Conservation (phyloP, 352 stramenopile species). For the Blastocystis sp. region DNA sequence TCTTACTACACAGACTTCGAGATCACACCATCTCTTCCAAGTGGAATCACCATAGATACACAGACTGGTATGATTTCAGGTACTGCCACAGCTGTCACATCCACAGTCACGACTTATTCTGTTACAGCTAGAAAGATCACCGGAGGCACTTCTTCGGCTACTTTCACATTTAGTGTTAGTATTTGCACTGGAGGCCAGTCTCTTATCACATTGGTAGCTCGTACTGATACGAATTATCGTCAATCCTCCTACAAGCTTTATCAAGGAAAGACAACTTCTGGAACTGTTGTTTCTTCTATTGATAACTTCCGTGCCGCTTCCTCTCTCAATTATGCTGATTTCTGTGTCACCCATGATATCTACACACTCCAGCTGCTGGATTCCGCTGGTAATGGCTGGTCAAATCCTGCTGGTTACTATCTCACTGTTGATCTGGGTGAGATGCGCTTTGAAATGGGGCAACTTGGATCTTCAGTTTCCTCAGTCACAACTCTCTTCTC, state of each 20-base stretch:
- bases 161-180: background rate
- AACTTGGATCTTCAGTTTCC: background rate
- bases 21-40: background rate
- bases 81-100: background rate
- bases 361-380: constrained; percentile 50
- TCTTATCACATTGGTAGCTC: background rate
- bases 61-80: background rate
- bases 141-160: background rate
- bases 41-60: background rate
- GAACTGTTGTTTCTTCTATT: background rate
- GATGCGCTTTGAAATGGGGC: background rate
- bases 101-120: background rate
- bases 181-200: constrained; percentile 14
- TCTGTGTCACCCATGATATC: background rate
- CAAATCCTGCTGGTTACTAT: background rate
- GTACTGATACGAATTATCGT: background rate
- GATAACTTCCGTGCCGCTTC: background rate
- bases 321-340: constrained; percentile 5
- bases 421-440: constrained; percentile 37
- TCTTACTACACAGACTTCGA: constrained; percentile 1
- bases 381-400: constrained; percentile 6
- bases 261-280: background rate
- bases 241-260: constrained; percentile 44
- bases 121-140: constrained; percentile 14
- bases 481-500: constrained; percentile 5